These are phyloP conservation scores for Taxawa tesnikishii DNA, from an alignment of 2,329 filamentous ascomycete species.

Conservation along the genomic window DNA sequence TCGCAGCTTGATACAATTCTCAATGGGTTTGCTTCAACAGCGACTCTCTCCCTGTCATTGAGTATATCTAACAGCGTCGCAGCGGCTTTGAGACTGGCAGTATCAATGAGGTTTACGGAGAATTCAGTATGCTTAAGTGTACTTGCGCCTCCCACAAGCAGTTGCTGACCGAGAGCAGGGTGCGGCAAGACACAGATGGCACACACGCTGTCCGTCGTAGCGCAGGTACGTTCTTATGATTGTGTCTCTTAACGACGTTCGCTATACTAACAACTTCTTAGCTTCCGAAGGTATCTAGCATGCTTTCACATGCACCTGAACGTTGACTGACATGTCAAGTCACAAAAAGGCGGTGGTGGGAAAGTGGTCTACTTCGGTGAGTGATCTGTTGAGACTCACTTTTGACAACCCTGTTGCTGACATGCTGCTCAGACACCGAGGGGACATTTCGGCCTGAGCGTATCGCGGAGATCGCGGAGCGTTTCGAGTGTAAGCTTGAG, in stretches of 20 bases:
- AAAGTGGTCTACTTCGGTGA: constrained; percentile 56
- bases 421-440: constrained; percentile 34
- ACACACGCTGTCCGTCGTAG: constrained; percentile 56
- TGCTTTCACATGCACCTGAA: too few species aligned
- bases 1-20: constrained; percentile 55
- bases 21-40: constrained; percentile 36
- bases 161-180: constrained; percentile 16
- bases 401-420: not conserved
- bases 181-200: constrained; percentile 60
- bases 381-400: constrained; percentile 3
- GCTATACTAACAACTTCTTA: too few species aligned
- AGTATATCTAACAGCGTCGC: constrained; percentile 1
- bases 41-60: too few species aligned
- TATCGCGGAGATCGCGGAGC: constrained; percentile 54
- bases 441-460: constrained; percentile 56
- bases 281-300: too few species aligned
- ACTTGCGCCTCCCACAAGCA: not conserved
- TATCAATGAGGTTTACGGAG: constrained; percentile 52
- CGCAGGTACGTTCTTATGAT: constrained; percentile 31
- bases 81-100: constrained; percentile 60
- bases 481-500: constrained; percentile 38
- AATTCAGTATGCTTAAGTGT: constrained; percentile 31
- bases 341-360: constrained; percentile 54
- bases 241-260: too few species aligned
- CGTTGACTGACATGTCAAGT: constrained; percentile 21